phyloP scores from a whole-genome alignment of 2,329 filamentous ascomycete species.

The Beauveria medogensis region DNA sequence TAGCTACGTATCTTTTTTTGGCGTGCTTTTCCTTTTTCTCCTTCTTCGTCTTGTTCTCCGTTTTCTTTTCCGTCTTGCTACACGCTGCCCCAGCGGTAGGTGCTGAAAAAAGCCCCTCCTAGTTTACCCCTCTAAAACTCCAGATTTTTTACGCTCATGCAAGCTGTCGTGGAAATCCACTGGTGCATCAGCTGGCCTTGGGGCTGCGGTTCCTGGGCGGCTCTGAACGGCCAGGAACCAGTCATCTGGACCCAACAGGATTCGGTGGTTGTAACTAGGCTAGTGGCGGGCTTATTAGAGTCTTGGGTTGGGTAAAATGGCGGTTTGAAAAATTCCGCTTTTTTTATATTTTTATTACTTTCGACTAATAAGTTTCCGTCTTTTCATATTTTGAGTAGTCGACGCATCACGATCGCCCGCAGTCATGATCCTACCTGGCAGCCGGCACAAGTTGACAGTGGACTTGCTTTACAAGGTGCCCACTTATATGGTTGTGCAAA shows the following conservation, averaged over 20 bases:
- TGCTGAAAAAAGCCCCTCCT: background rate
- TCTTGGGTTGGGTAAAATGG: constrained; percentile 8
- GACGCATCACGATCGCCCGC: constrained; percentile 3
- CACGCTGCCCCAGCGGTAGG: background rate
- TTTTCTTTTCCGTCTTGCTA: background rate
- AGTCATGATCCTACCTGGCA: background rate
- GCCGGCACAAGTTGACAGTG: background rate
- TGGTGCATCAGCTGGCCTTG: constrained; percentile 2
- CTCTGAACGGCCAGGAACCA: background rate
- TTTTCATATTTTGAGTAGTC: background rate
- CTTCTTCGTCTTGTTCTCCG: background rate
- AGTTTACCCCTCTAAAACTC: background rate
- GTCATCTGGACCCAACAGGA: background rate
- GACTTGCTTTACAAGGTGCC: background rate
- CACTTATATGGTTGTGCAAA: background rate
- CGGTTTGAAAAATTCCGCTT: background rate
- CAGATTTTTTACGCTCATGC: background rate
- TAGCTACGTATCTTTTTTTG: background rate
- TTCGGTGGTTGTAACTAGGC: background rate
- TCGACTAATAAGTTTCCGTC: background rate
- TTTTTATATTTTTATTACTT: background rate
- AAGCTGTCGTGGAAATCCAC: background rate
- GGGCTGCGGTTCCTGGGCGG: background rate
- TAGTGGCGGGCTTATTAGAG: background rate
- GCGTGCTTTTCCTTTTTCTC: background rate